Base-by-base conservation (phyloP, 1,284 basidiomycete species). In the Xanthoconium separans region DNA sequence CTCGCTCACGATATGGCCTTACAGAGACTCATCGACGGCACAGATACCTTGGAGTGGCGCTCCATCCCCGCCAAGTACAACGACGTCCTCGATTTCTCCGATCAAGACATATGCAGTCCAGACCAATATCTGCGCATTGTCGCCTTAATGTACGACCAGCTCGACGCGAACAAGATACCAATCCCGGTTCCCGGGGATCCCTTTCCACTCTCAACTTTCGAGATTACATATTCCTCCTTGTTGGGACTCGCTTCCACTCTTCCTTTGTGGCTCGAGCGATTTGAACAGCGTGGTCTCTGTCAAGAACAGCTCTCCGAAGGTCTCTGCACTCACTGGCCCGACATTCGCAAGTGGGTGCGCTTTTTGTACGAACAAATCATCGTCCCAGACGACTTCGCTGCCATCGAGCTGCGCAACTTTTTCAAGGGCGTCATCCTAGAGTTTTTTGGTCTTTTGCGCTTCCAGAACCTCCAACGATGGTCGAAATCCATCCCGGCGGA, bases 271-370 rank as follows among this genome's bases (percentile, higher is more conserved):
- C 47, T 68, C 24, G 57, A 6, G 13, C 13, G 16, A 15, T 13
- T 34, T 15, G 16, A 51, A 33, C 49, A 64, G 31, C 34, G 40
- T 11, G 59, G 60, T 12, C 41, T 64, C 34, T 44, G 40, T 43
- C 20, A 24, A 24, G 24, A 49, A 36, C 39, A 50, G 7, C 66
- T 70, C 16, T 13, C 43, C 33, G 54, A 58, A 20, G 46, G 39
- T 3, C 57, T 70, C 15, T 48, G 44, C 15, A 12, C 44, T 7
- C 57, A 62, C 10, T 67, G 65, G 65, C 37, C 56, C 12, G 57
- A 64, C 20, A 59, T 70, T 29, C 64, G 68, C n/a, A 56, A 47
- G 2, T 70, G 65, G 66, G 33, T 66, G 9, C 52, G 70, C 45
- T 69, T 62, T 51, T 12, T 69, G 8, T 60, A 69, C 40, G 31